Evolutionary conservation across 208 protist genomes (phyloP).

Genomic region (Wallacemonas rigidus): DNA sequence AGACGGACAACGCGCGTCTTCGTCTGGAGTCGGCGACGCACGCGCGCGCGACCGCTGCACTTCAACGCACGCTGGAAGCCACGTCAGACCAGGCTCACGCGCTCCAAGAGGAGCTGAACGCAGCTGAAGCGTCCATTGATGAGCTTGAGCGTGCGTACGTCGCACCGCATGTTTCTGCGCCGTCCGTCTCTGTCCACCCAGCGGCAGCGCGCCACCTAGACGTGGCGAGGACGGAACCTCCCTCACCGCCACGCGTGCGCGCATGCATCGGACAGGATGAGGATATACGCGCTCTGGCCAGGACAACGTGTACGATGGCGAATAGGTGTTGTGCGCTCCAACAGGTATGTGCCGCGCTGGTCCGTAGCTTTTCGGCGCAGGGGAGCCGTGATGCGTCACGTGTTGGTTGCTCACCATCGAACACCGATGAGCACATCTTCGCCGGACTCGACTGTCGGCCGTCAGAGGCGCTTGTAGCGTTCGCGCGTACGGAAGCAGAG

Average conservation of each 20-base stretch:
- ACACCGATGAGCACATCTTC: not conserved
- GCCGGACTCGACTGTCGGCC: constrained; percentile 3
- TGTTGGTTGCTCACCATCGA: not conserved
- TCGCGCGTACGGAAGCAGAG: not conserved
- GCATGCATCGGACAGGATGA: not conserved
- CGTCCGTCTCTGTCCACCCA: not conserved
- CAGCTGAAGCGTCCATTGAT: constrained; percentile 5
- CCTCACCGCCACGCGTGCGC: not conserved
- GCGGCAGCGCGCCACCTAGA: not conserved
- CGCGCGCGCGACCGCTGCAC: not conserved
- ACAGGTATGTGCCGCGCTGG: not conserved
- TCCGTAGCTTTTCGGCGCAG: not conserved
- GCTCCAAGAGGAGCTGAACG: not conserved
- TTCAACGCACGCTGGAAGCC: not conserved
- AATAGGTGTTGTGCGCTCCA: too few relatives aligned
- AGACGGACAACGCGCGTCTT: constrained; percentile 6
- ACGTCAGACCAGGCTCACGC: not conserved
- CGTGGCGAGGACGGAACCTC: not conserved
- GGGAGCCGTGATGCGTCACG: not conserved
- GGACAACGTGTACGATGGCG: not conserved
- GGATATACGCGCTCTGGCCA: not conserved
- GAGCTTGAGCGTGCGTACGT: not conserved
- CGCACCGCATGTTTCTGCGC: not conserved
- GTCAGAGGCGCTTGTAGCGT: not conserved
- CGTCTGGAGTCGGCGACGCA: not conserved